Conservation (phyloP, 163 green algal genomes). For the Chloromonas sp. region DNA sequence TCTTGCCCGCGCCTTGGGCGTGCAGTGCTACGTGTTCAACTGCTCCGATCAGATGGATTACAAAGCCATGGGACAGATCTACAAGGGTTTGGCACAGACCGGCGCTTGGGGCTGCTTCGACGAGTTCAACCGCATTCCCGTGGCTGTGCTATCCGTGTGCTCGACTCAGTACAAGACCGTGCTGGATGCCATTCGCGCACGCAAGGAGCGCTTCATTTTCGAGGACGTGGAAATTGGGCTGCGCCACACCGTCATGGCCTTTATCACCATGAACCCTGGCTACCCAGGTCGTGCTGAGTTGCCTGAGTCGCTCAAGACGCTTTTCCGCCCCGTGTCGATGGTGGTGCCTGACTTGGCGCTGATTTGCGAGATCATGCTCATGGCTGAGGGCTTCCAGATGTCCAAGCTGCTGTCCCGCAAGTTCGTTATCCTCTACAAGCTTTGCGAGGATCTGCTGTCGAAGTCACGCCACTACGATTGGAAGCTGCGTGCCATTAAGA, state of each 20-base stretch:
- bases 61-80: constrained; percentile 85
- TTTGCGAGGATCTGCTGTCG: constrained; percentile 83
- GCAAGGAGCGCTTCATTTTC: constrained; percentile 83
- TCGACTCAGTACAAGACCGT: constrained; percentile 88
- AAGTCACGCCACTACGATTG: constrained; percentile 91
- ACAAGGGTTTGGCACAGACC: constrained; percentile 89
- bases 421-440: constrained; percentile 92
- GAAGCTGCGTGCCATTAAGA: constrained; percentile 97
- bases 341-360: constrained; percentile 82
- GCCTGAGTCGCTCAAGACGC: constrained; percentile 85
- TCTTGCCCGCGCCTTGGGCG: constrained; percentile 75
- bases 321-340: constrained; percentile 92
- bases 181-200: constrained; percentile 80
- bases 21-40: constrained; percentile 95
- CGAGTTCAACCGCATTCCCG: constrained; percentile 92
- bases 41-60: constrained; percentile 96
- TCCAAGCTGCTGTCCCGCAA: constrained; percentile 86
- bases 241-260: constrained; percentile 77
- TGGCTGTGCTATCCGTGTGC: constrained; percentile 75
- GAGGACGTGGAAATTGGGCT: constrained; percentile 81
- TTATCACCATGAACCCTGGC: constrained; percentile 97
- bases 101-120: constrained; percentile 93
- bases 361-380: constrained; percentile 97
- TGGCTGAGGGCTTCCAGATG: constrained; percentile 89
- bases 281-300: constrained; percentile 90